Base-by-base conservation (phyloP, 164 flowering plant species). In the Stephania japonica region DNA sequence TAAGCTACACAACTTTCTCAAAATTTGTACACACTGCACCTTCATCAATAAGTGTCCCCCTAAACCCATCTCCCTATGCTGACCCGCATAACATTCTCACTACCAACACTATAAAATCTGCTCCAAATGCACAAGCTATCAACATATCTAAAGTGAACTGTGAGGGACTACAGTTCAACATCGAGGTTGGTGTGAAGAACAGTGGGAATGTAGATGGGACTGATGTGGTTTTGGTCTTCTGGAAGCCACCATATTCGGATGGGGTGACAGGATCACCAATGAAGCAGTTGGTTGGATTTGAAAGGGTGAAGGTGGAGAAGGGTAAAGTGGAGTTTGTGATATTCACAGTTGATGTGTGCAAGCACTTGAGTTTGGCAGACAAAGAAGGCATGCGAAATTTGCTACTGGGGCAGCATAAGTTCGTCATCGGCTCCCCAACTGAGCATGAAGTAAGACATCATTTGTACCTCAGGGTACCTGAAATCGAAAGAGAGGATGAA, bases 1-100 rank as follows among this genome's bases (percentile, higher is more conserved):
- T 90, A 38, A 90, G 92, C 81, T 90, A 88, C 86, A 75, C 94
- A 8, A 76, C 67, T 6, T 87, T 84, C 76, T 71, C 83, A 67
- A 75, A 77, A 41, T 73, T 68, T 65, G 73, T 83, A 8, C 50
- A 25, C 7, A 65, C 80, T 0, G 86, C 87, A 14, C 90, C 90
- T 3, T 41, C 87, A 12, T 78, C 79, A 0, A 7, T 87, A 13
- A 56, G 23, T 0, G 56, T 87, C 56, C 72, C 72, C 24, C 38
- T 73, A 12, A 53, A 70, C 43, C 70, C 32, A 23, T 13, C 75
- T 21, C 67, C 5, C 6, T 21, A 13, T 27, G 11, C 59, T 56
- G 68, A 18, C 18, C 53, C 70, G 27, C 13, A 19, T 26, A 53
- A n/a, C 69, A 76, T 53, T 27, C n/a, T 27, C 50, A 13, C 26